Conservation (phyloP, 768 basidiomycete species). For the Cyclocybe aegerita region DNA sequence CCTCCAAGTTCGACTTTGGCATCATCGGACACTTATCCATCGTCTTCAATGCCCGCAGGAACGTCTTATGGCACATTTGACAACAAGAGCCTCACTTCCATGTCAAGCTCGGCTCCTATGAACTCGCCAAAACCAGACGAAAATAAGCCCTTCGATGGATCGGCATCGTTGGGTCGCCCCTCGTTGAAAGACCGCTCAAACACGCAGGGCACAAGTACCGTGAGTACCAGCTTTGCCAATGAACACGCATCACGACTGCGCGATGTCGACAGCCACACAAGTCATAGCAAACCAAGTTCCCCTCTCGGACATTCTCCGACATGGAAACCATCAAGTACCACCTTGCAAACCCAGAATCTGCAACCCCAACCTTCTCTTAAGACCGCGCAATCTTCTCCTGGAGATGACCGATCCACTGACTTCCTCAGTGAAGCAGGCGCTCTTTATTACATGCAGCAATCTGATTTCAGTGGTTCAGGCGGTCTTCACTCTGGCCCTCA, state of each 20-base stretch:
- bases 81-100: constrained; percentile 10
- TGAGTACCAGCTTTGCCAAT: background rate
- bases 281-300: constrained; percentile 2
- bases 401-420: constrained; percentile 30
- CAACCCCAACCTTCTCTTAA: constrained; percentile 11
- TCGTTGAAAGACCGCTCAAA: too few species aligned
- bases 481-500: constrained; percentile 1
- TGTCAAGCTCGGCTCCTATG: constrained; percentile 9
- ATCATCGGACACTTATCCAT: too few species aligned
- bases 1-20: too few species aligned
- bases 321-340: background rate
- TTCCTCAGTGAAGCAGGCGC: constrained; percentile 58
- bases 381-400: constrained; percentile 15
- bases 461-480: constrained; percentile 7
- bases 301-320: constrained; percentile 1
- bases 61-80: background rate
- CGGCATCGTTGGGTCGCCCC: too few species aligned
- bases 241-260: constrained; percentile 8
- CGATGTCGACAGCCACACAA: constrained; percentile 8
- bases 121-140: constrained; percentile 2
- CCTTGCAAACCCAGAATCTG: background rate
- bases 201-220: too few species aligned
- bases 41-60: too few species aligned
- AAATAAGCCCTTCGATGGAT: background rate
- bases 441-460: constrained; percentile 68